A percentile compares a stretch with the other conserved stretches of the same genome.
phyloP scores from a whole-genome alignment of 495 filamentous ascomycete species.

The Trichoderma reesei region DNA sequence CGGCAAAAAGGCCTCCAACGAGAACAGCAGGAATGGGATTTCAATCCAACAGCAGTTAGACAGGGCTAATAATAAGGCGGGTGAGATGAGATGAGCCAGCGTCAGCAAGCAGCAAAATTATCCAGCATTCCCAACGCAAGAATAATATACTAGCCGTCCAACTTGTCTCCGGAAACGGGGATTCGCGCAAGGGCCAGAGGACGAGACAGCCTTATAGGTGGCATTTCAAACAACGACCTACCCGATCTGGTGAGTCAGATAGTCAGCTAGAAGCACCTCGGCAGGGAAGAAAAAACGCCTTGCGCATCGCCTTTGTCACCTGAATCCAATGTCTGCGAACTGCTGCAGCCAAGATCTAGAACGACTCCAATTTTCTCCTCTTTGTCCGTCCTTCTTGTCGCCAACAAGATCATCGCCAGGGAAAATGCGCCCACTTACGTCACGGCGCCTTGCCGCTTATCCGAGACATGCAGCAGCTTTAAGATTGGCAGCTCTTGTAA shows the following conservation, averaged over 20 bases:
- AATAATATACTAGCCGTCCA: neutral
- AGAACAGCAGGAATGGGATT: too few relatives aligned
- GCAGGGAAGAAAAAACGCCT: neutral
- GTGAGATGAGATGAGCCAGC: too few relatives aligned
- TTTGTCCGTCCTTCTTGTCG: neutral
- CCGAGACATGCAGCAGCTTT: neutral
- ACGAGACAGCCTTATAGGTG: neutral
- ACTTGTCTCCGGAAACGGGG: neutral
- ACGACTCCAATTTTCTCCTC: neutral
- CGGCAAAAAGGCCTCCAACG: too few relatives aligned
- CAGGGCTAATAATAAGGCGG: too few relatives aligned
- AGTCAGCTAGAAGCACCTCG: too few relatives aligned
- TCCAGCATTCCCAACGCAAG: neutral
- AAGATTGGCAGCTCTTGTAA: neutral
- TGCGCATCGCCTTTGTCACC: neutral
- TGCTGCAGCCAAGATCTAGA: neutral
- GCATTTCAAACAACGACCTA: too few relatives aligned
- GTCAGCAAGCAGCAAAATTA: too few relatives aligned
- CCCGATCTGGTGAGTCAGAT: too few relatives aligned
- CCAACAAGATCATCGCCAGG: neutral
- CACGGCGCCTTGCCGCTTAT: neutral
- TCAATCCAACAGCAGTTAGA: too few relatives aligned
- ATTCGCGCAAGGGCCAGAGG: neutral
- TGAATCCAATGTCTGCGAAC: neutral
- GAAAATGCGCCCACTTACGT: neutral